These are phyloP conservation scores for Lachancea mirantina DNA, from an alignment of 805 yeast genomes.

Conservation along the genomic window DNA sequence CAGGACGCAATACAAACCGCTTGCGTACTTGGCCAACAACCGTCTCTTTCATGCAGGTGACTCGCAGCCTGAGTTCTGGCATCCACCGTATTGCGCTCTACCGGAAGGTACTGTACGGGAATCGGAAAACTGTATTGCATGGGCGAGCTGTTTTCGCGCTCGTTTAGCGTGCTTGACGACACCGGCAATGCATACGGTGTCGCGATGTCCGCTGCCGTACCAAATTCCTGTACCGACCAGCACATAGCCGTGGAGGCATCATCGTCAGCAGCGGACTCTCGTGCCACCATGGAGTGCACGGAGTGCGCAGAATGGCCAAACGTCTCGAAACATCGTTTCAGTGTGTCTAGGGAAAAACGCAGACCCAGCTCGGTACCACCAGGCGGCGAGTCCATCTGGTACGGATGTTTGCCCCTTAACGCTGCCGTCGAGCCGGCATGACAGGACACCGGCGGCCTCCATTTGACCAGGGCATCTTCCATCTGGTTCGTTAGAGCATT, in stretches of 20 bases:
- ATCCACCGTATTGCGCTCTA: too few relatives aligned
- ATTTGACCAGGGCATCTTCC: conserved; percentile 25
- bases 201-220: too few relatives aligned
- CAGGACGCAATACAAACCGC: conserved; percentile 3
- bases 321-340: conserved; percentile 6
- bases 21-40: too few relatives aligned
- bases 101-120: conserved; percentile 9
- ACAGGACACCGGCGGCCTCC: conserved; percentile 24
- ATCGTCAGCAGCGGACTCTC: not conserved
- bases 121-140: conserved; percentile 9
- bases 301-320: conserved; percentile 1
- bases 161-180: too few relatives aligned
- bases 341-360: conserved; percentile 1
- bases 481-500: conserved; percentile 18
- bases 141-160: too few relatives aligned
- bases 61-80: too few relatives aligned
- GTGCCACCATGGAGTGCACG: not conserved
- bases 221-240: too few relatives aligned
- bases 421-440: conserved; percentile 21
- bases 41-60: too few relatives aligned
- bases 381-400: conserved; percentile 13
- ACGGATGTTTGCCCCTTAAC: conserved; percentile 25
- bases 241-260: too few relatives aligned
- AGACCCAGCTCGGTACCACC: too few relatives aligned
- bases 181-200: too few relatives aligned